A percentile compares a stretch with the other conserved stretches of the same genome.
Evolutionary conservation across 106 monocot species (phyloP).

Genomic region (Posidonia australis): DNA sequence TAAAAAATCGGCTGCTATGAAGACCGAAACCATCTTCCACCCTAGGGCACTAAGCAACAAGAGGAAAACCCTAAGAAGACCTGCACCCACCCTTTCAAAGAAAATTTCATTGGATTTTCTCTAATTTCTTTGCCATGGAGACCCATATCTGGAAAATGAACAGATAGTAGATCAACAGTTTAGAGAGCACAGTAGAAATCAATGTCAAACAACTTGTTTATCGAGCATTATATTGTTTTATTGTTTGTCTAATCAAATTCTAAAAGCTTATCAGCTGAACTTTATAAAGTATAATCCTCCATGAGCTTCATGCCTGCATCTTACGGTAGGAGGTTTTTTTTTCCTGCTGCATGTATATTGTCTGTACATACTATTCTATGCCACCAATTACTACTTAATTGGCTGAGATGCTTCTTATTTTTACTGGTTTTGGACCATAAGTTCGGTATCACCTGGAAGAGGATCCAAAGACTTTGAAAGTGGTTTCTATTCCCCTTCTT

Average conservation of each 20-base stretch:
- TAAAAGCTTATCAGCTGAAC: not conserved
- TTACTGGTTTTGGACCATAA: conserved; percentile 10
- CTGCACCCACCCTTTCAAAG: no score
- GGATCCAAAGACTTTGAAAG: conserved; percentile 96
- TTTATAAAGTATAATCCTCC: not conserved
- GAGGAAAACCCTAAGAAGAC: no score
- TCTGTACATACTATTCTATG: not conserved
- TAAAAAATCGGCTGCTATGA: no score
- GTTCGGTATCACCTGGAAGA: conserved; percentile 96
- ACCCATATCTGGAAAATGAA: no score
- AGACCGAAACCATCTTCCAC: no score
- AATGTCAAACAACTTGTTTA: no score
- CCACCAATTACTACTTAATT: not conserved
- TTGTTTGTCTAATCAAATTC: not conserved
- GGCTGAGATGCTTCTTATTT: not conserved
- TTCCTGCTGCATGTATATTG: not conserved
- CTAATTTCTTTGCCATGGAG: no score
- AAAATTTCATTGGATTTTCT: no score
- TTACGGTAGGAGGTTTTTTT: not conserved
- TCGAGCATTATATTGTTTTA: no score
- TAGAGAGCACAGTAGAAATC: no score
- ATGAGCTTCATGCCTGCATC: not conserved
- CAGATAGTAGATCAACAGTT: no score
- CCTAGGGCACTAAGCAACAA: no score
- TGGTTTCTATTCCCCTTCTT: conserved; percentile 64